Evolutionary conservation across 2,329 filamentous ascomycete genomes (phyloP).

Genomic region (Clonostachys byssicola): DNA sequence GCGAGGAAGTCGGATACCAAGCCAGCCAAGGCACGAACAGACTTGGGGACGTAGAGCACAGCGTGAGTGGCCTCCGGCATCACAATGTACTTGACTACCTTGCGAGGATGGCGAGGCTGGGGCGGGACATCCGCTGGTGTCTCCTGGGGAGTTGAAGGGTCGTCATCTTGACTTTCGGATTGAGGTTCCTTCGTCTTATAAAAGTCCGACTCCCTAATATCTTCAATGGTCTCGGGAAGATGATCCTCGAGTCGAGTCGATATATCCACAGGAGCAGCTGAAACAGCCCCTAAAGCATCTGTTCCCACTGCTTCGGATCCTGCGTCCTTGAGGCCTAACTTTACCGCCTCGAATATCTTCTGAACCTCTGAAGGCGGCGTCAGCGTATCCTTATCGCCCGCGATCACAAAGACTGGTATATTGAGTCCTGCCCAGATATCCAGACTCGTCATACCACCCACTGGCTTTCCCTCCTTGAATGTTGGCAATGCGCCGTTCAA

Average conservation of each 20-base stretch:
- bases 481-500: slow-evolving; percentile 65
- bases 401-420: slow-evolving; percentile 74
- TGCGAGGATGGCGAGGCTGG: slow-evolving; percentile 41
- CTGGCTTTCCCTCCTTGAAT: slow-evolving; percentile 45
- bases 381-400: slow-evolving; percentile 71
- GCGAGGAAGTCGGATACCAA: slow-evolving; percentile 80
- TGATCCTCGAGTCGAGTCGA: slow-evolving; percentile 18
- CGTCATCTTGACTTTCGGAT: slow-evolving; percentile 30
- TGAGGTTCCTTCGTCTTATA: slow-evolving; percentile 7
- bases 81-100: slow-evolving; percentile 62
- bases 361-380: slow-evolving; percentile 69
- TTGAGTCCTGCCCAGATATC: slow-evolving; percentile 69
- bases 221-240: slow-evolving; percentile 27
- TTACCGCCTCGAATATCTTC: slow-evolving; percentile 52
- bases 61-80: slow-evolving; percentile 77
- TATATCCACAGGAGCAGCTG: slow-evolving; percentile 41
- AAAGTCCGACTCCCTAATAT: slow-evolving; percentile 23
- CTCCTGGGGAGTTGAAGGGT: slow-evolving; percentile 42
- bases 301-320: slow-evolving; percentile 2
- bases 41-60: slow-evolving; percentile 74
- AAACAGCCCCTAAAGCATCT: slow-evolving; percentile 30
- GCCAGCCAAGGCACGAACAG: slow-evolving; percentile 72
- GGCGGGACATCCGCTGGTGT: slow-evolving; percentile 34
- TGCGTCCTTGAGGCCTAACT: slow-evolving; percentile 3
- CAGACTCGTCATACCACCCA: slow-evolving; percentile 64